phyloP scores from a whole-genome alignment of 2,329 filamentous ascomycete species.

The Ambrosiella beaveri region DNA sequence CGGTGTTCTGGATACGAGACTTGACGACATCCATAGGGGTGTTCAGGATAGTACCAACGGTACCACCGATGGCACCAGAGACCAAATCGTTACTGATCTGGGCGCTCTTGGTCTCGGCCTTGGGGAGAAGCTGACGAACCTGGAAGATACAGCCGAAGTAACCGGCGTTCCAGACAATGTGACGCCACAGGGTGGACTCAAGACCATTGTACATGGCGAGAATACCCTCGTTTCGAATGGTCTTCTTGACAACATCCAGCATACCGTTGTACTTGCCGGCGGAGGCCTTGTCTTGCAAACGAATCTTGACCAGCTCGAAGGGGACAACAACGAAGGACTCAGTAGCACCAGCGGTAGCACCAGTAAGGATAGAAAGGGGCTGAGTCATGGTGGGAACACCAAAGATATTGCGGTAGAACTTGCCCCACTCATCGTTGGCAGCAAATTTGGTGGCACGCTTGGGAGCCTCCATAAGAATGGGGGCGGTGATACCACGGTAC shows the following conservation, averaged over 20 bases:
- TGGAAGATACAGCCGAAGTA: slow-evolving; percentile 99
- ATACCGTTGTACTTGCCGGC: slow-evolving; percentile 75
- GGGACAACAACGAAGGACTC: slow-evolving; percentile 95
- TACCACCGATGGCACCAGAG: slow-evolving; percentile 76
- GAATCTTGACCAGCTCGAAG: slow-evolving; percentile 97
- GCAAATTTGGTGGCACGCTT: slow-evolving; percentile 98
- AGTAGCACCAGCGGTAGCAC: slow-evolving; percentile 84
- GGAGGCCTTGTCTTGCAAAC: slow-evolving; percentile 86
- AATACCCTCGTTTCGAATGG: slow-evolving; percentile 63
- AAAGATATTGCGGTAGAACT: slow-evolving; percentile 79
- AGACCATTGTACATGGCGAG: slow-evolving; percentile 92
- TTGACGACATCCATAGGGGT: slow-evolving; percentile 97
- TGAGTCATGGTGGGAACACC: slow-evolving; percentile 79
- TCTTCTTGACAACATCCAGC: slow-evolving; percentile 66
- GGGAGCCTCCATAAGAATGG: slow-evolving; percentile 88
- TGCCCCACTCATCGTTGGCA: slow-evolving; percentile 96
- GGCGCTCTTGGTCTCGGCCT: slow-evolving; percentile 58
- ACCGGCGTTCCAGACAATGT: slow-evolving; percentile 76
- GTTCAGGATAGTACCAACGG: slow-evolving; percentile 75
- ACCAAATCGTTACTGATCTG: slow-evolving; percentile 79
- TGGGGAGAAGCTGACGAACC: slow-evolving; percentile 68
- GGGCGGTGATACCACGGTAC: slow-evolving; percentile 88
- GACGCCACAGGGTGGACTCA: slow-evolving; percentile 91
- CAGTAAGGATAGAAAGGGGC: slow-evolving; percentile 77
- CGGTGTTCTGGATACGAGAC: slow-evolving; percentile 88